Base-by-base conservation (phyloP, 176 grass and related monocot genomes). In the Triticum turgidum region DNA sequence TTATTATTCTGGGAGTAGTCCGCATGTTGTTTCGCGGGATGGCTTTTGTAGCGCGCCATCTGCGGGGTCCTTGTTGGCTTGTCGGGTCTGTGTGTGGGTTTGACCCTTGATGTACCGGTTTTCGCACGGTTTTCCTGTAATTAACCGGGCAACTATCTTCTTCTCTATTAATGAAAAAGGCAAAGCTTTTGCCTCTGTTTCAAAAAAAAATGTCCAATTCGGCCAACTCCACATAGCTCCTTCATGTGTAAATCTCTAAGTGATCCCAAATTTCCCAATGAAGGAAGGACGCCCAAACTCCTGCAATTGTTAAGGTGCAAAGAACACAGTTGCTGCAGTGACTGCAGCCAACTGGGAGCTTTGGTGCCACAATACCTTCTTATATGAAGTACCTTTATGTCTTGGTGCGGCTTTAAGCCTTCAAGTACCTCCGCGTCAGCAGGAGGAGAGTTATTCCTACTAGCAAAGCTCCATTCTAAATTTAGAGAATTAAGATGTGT, bases 201-300 rank as follows among this genome's bases (percentile, higher is more conserved):
- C n/a, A n/a, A n/a, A n/a, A n/a, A n/a, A n/a, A n/a, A n/a, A 71
- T 34, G 22, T n/a, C 25, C 85, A 42, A 80, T 17, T 47, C 25
- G 21, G 61, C 32, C 25, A 58, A 86, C 22, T 45, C 5, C 54
- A 62, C 21, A 9, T 65, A 86, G 61, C 11, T 41, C 10, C 20
- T 41, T 79, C n/a, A 80, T 9, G 14, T 73, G 33, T 38, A 86
- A 65, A 61, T 54, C 5, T 39, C 20, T 41, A 6, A 86, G 85
- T 62, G 69, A 86, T 5, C 47, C 65, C 25, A 86, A 49, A 13
- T 80, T 65, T 12, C 85, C 85, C 6, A 86, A 69, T 29, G 85
- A 51, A 44, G 85, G 85, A 21, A 86, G 33, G 3, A 61, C 21
- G 20, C 12, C 24, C 64, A 45, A 72, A 22, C 47, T 12, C 73